Conservation (phyloP, 768 basidiomycete genomes). For the Auriscalpium microsporum region DNA sequence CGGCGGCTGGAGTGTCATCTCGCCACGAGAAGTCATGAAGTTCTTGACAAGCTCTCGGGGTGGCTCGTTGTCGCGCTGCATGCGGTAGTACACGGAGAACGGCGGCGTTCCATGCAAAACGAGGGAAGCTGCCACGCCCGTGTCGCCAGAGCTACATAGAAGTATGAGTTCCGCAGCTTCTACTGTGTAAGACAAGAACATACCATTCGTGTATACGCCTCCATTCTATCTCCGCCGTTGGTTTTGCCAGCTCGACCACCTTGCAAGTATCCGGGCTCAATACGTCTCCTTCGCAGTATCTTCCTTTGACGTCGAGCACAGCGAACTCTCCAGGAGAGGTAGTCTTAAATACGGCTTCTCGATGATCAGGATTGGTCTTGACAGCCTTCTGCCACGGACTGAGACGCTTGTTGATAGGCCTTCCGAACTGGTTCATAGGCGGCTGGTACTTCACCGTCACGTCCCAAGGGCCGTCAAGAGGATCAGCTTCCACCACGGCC, state of each 20-base stretch:
- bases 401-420: constrained; percentile 30
- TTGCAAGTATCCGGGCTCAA: constrained; percentile 74
- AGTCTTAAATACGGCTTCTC: constrained; percentile 41
- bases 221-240: constrained; percentile 82
- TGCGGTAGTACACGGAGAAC: constrained; percentile 74
- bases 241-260: constrained; percentile 67
- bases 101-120: constrained; percentile 85
- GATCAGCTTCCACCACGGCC: constrained; percentile 43
- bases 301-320: constrained; percentile 62
- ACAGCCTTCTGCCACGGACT: constrained; percentile 61
- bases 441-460: constrained; percentile 58
- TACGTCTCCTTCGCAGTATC: constrained; percentile 77
- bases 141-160: constrained; percentile 68
- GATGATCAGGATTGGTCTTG: constrained; percentile 36
- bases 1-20: constrained; percentile 79
- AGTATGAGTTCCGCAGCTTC: neutral
- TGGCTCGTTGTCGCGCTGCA: constrained; percentile 61
- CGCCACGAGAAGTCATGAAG: constrained; percentile 65
- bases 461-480: constrained; percentile 62
- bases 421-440: constrained; percentile 28
- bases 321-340: constrained; percentile 70
- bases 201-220: constrained; percentile 88
- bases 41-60: constrained; percentile 50
- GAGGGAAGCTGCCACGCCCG: constrained; percentile 81
- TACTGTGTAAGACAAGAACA: constrained; percentile 11